Percentiles rank a stretch among this genome's conserved stretches.
Conservation (phyloP, 129 eudicot genomes). For the Artemisia argyi region DNA sequence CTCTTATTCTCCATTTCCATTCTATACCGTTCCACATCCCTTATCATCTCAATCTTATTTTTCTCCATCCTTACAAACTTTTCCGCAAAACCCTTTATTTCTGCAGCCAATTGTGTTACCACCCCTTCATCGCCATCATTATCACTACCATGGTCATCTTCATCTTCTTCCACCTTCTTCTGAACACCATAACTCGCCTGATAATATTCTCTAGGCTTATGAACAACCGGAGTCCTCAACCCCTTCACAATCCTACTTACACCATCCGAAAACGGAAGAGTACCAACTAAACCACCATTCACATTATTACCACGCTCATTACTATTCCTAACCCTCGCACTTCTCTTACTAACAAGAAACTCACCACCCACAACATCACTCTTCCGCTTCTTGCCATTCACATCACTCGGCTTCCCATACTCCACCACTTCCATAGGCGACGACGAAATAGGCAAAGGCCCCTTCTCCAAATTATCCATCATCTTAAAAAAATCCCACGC, state of each 20-base stretch:
- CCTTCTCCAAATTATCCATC: slow-evolving; percentile 78
- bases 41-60: slow-evolving; percentile 87
- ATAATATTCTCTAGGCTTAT: slow-evolving; percentile 35
- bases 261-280: slow-evolving; percentile 29
- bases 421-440: slow-evolving; percentile 41
- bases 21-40: slow-evolving; percentile 59
- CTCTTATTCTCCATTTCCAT: slow-evolving; percentile 95
- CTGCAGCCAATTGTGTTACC: slow-evolving; percentile 59
- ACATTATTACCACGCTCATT: slow-evolving; percentile 23
- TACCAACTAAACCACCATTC: slow-evolving; percentile 27
- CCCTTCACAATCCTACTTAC: slow-evolving; percentile 33
- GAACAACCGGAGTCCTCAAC: slow-evolving; percentile 35
- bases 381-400: slow-evolving; percentile 32
- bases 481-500: slow-evolving; percentile 68
- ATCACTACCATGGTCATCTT: slow-evolving; percentile 25
- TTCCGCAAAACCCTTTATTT: slow-evolving; percentile 75
- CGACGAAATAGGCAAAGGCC: slow-evolving; percentile 62
- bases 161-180: slow-evolving; percentile 34
- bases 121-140: slow-evolving; percentile 31
- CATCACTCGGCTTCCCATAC: slow-evolving; percentile 22
- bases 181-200: slow-evolving; percentile 20
- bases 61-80: slow-evolving; percentile 77
- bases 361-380: slow-evolving; percentile 33
- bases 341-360: slow-evolving; percentile 28
- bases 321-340: slow-evolving; percentile 50